phyloP scores from a whole-genome alignment of 2,329 filamentous ascomycete genomes.

The Fusarium solani-melongenae region DNA sequence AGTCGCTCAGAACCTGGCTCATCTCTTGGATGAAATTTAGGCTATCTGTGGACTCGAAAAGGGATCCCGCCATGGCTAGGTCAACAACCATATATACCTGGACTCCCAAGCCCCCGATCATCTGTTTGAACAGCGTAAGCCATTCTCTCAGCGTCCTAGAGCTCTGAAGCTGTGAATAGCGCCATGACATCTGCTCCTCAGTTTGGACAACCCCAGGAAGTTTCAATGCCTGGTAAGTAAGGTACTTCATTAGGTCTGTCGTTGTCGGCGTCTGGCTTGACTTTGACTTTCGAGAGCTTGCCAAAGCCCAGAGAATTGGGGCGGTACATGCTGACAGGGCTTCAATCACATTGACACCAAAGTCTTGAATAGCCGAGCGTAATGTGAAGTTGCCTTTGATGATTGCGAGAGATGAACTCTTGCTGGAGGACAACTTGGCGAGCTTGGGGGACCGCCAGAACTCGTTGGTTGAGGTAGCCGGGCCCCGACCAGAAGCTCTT shows the following conservation, averaged over 20 bases:
- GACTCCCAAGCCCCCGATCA: neutral
- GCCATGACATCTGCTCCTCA: slow-evolving; percentile 8
- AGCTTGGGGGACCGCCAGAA: slow-evolving; percentile 17
- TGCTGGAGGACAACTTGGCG: neutral
- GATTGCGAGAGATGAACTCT: neutral
- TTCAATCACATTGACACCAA: neutral
- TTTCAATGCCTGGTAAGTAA: slow-evolving; percentile 2
- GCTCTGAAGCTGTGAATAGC: neutral
- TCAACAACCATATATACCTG: slow-evolving; percentile 15
- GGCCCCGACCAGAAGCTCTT: neutral
- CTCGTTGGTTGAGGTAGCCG: neutral
- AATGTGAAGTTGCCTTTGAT: neutral
- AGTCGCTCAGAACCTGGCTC: accelerated
- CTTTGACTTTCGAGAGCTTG: neutral
- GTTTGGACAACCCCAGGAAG: neutral
- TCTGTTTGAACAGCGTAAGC: neutral
- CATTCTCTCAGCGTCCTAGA: neutral
- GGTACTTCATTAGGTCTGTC: neutral
- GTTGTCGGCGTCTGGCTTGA: neutral
- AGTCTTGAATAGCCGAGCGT: neutral
- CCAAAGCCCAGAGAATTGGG: slow-evolving; percentile 6
- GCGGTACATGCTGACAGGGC: accelerated
- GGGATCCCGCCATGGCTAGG: neutral
- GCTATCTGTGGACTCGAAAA: accelerated
- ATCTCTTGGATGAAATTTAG: neutral